Conservation (phyloP, 176 grass and related monocot genomes). For the Hyparrhenia diplandra region DNA sequence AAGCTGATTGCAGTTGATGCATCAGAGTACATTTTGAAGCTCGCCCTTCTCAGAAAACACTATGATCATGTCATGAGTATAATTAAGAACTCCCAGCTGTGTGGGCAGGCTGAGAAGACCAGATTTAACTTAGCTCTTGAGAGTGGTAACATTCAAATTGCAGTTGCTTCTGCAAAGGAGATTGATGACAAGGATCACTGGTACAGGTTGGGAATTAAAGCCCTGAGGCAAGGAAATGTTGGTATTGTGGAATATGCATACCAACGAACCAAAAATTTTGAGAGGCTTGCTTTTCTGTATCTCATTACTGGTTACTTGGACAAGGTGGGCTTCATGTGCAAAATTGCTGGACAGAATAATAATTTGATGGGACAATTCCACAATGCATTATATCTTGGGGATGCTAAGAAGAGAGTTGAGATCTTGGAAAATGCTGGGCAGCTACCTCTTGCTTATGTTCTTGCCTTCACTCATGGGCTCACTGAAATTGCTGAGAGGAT, state of each 20-base stretch:
- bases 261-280: constrained; percentile 90
- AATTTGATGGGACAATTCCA: constrained; percentile 93
- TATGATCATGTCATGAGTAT: constrained; percentile 99
- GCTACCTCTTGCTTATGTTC: constrained; percentile 77
- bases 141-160: constrained; percentile 95
- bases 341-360: constrained; percentile 78
- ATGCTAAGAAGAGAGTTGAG: constrained; percentile 60
- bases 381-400: constrained; percentile 83
- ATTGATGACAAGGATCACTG: constrained; percentile 95
- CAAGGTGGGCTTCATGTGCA: constrained; percentile 79
- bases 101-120: constrained; percentile 91
- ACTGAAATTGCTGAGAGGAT: constrained; percentile 70
- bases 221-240: constrained; percentile 77
- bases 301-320: constrained; percentile 78
- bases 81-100: constrained; percentile 92
- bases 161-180: constrained; percentile 93
- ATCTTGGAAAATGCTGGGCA: constrained; percentile 86
- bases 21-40: constrained; percentile 98
- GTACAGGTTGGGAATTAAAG: constrained; percentile 82
- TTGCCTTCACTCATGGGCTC: constrained; percentile 73
- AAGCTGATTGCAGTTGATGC: constrained; percentile 79
- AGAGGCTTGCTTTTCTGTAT: constrained; percentile 92
- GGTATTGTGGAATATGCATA: constrained; percentile 94
- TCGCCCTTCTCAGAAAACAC: constrained; percentile 68
- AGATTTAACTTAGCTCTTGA: constrained; percentile 87